Evolutionary conservation across 2,329 filamentous ascomycete species (phyloP).

Genomic region (Colletotrichum musicola): DNA sequence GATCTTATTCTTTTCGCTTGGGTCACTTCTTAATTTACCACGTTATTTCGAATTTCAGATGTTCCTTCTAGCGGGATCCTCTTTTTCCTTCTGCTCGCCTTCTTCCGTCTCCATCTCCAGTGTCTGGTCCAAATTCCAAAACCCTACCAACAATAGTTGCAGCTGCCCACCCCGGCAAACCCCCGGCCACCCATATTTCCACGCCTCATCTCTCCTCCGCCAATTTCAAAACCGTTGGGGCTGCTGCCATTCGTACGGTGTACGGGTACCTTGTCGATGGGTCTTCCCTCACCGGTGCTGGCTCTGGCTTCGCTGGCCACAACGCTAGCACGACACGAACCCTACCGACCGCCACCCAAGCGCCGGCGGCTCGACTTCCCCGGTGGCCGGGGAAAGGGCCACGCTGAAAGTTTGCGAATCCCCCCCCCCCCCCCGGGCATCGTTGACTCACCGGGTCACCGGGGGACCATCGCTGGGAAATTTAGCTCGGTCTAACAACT

Average conservation of each 20-base stretch:
- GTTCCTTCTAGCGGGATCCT: conserved; percentile 33
- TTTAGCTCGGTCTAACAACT: conserved; percentile 27
- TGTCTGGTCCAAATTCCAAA: conserved; percentile 23
- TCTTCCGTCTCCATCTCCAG: conserved; percentile 27
- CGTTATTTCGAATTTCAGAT: conserved; percentile 26
- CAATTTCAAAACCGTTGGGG: conserved; percentile 24
- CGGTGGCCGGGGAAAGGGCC: conserved; percentile 16
- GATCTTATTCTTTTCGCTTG: conserved; percentile 24
- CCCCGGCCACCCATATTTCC: background rate
- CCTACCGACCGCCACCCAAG: background rate
- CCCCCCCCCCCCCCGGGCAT: background rate
- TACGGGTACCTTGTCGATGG: no score
- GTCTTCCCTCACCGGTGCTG: background rate
- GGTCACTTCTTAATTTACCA: conserved; percentile 36
- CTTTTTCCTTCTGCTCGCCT: conserved; percentile 38
- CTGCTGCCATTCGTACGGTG: no score
- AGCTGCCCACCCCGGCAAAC: background rate
- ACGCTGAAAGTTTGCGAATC: conserved; percentile 7
- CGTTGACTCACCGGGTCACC: conserved; percentile 34
- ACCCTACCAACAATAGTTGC: conserved; percentile 16
- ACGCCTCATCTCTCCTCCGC: conserved; percentile 1
- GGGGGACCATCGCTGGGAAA: conserved; percentile 19
- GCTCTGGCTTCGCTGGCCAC: background rate
- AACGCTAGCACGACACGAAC: background rate
- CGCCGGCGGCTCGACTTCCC: conserved; percentile 30